Conservation (phyloP, 305 asterid species). For the Fraxinus xanthoxyloides region DNA sequence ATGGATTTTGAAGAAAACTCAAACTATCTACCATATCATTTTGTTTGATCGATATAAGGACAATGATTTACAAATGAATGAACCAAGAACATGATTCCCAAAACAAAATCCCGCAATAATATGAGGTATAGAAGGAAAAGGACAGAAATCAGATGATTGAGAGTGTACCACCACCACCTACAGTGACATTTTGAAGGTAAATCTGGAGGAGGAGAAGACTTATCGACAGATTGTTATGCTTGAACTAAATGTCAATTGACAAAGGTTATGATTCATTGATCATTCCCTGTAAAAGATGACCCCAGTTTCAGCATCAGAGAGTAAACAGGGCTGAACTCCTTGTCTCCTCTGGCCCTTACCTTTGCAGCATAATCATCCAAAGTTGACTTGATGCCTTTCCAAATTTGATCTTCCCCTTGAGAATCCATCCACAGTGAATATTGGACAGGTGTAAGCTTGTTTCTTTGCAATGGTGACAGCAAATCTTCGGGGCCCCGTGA, state of each 20-base stretch:
- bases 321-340: slow-evolving; percentile 89
- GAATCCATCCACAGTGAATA: slow-evolving; percentile 95
- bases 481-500: slow-evolving; percentile 88
- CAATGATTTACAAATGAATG: slow-evolving; percentile 23
- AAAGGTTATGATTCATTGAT: slow-evolving; percentile 24
- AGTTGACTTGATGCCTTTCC: slow-evolving; percentile 92
- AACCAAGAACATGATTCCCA: slow-evolving; percentile 18
- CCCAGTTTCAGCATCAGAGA: slow-evolving; percentile 86
- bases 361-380: slow-evolving; percentile 81
- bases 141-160: not conserved
- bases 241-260: not conserved
- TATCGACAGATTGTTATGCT: not conserved
- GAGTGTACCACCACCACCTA: slow-evolving; percentile 6
- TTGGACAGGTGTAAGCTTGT: slow-evolving; percentile 73
- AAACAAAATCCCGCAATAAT: not conserved
- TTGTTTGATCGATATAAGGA: not conserved
- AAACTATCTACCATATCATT: slow-evolving; percentile 5
- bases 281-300: slow-evolving; percentile 49
- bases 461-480: slow-evolving; percentile 82
- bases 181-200: not conserved
- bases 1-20: not conserved
- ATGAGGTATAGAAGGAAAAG: not conserved
- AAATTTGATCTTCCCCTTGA: slow-evolving; percentile 92
- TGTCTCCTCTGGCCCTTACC: slow-evolving; percentile 73
- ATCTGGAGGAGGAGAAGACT: not conserved